phyloP scores from a whole-genome alignment of 2,329 filamentous ascomycete species.

The Geoglossum cookeanum region DNA sequence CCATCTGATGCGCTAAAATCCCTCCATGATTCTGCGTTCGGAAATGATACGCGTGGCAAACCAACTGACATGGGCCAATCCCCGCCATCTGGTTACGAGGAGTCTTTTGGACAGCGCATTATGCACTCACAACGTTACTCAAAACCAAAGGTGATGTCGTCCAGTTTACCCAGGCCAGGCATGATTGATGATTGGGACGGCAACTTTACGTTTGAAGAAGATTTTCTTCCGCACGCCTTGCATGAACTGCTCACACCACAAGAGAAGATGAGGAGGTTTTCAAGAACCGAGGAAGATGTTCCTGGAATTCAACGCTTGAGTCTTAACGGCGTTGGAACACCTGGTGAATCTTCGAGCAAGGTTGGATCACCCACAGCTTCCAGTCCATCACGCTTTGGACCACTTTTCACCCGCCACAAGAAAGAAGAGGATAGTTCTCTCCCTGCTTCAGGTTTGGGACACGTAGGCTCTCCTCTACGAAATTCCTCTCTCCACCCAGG shows the following conservation, averaged over 20 bases:
- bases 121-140: conserved; percentile 48
- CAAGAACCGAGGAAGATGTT: conserved; percentile 35
- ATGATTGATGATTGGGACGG: conserved; percentile 37
- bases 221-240: conserved; percentile 57
- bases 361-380: conserved; percentile 37
- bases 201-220: conserved; percentile 68
- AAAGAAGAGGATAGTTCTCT: conserved; percentile 29
- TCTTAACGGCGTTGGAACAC: conserved; percentile 31
- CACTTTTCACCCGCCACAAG: conserved; percentile 33
- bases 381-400: conserved; percentile 43
- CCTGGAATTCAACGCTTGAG: conserved; percentile 26
- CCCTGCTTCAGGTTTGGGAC: conserved; percentile 29
- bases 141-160: conserved; percentile 36
- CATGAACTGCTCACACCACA: conserved; percentile 44
- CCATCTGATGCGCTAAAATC: conserved; percentile 43
- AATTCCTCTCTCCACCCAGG: conserved; percentile 35
- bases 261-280: conserved; percentile 38
- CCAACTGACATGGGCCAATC: conserved; percentile 32
- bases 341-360: conserved; percentile 27
- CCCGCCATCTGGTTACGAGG: conserved; percentile 44
- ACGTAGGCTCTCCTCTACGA: conserved; percentile 46
- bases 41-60: conserved; percentile 46
- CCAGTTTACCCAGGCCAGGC: conserved; percentile 35
- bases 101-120: conserved; percentile 42
- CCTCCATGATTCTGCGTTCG: conserved; percentile 48